Evolutionary conservation across 2,329 filamentous ascomycete genomes (phyloP), one percentile per base, ranked within the genome.

Genomic region (Trichoderma afroharzianum): DNA sequence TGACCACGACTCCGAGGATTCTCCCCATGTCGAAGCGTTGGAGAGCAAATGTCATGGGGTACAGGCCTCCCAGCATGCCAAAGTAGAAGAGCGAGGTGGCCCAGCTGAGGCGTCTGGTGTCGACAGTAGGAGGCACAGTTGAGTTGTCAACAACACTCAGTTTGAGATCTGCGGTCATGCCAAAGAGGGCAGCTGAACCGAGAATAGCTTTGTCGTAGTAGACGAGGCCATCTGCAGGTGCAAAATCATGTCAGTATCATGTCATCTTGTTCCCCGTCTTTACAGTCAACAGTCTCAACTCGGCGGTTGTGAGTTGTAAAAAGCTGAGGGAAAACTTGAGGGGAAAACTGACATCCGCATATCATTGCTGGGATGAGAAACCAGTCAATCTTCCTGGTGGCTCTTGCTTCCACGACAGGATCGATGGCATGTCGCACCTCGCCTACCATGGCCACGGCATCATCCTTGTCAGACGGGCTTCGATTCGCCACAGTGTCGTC

Each of bases 21-120:
- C 86, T 85, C n/a, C 89, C 87, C 2, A 89, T 84, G 72, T 88
- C 84, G 82, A 93, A 92, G 24, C 88, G 87, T 79, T 94, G 92
- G 1, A 93, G 83, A 0, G 88, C 83, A 72, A 91, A 93, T 0
- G 90, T 91, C 87, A 93, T 89, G 2, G 92, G 92, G 73, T 93
- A 94, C 3, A 92, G 82, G 0, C 92, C 92, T 0, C 87, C 89
- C 2, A 95, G 85, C 91, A 93, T 92, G 47, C 92, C 92, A 75
- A 94, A 93, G 82, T 94, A 94, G 82, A 94, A 94, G 76, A 93
- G 84, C 0, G 91, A 93, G 0, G 91, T 94, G 3, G 92, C 92
- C 92, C 92, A 94, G 74, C 87, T 90, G 32, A 94, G 86, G 12
- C 92, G 87, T 0, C 87, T 85, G 0, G 92, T 94, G 77, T 92